Percentiles rank a stretch among this genome's conserved stretches.
Conservation (phyloP, 768 basidiomycete species). For the Xanthoconium stramineum region DNA sequence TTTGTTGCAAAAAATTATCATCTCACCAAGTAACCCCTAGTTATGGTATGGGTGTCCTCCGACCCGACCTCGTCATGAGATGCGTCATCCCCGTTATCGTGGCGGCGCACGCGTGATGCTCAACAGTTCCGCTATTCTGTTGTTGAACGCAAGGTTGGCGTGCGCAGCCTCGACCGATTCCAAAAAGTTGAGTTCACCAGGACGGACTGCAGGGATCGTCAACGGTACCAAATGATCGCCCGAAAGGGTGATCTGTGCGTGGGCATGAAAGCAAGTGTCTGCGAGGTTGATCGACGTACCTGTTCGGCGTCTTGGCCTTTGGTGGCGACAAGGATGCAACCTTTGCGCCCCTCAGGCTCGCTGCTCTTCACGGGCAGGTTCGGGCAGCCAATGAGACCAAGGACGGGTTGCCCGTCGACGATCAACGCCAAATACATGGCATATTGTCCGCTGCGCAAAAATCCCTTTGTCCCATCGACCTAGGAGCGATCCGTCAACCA, state of each 20-base stretch:
- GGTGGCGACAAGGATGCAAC: slow-evolving; percentile 85
- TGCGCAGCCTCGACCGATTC: slow-evolving; percentile 94
- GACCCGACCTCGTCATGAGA: no score
- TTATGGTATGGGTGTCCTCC: no score
- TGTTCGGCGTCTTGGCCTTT: slow-evolving; percentile 82
- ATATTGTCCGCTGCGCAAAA: slow-evolving; percentile 89
- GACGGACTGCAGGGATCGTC: slow-evolving; percentile 41
- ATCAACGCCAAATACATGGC: slow-evolving; percentile 88
- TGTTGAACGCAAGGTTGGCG: slow-evolving; percentile 84
- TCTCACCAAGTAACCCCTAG: no score
- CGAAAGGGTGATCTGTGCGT: slow-evolving; percentile 49
- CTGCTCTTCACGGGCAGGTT: slow-evolving; percentile 67
- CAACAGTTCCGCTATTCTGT: slow-evolving; percentile 63
- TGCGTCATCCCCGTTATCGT: slow-evolving; percentile 27
- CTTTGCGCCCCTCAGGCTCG: slow-evolving; percentile 58
- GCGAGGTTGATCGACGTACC: slow-evolving; percentile 31
- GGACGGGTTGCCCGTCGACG: slow-evolving; percentile 69
- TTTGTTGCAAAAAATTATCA: no score
- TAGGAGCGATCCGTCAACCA: slow-evolving; percentile 30
- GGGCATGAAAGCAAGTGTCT: neutral
- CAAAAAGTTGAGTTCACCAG: slow-evolving; percentile 61
- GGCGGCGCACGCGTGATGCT: slow-evolving; percentile 62
- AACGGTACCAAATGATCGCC: slow-evolving; percentile 48
- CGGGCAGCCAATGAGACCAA: slow-evolving; percentile 91
- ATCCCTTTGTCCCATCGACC: slow-evolving; percentile 91